phyloP scores from a whole-genome alignment of 2,329 filamentous ascomycete genomes.

The Pseudocercospora crystallina region DNA sequence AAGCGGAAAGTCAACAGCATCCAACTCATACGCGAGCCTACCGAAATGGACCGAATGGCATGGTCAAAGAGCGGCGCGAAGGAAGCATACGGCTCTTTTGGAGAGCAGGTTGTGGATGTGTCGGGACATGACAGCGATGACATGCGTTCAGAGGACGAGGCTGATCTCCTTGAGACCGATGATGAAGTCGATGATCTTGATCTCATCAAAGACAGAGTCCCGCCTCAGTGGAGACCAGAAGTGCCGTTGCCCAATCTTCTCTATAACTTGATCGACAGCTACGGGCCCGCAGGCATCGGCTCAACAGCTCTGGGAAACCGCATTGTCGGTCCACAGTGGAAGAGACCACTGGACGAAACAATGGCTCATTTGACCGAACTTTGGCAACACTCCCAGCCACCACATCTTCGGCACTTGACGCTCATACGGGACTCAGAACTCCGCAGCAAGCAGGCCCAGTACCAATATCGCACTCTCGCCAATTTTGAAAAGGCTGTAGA shows the following conservation, averaged over 20 bases:
- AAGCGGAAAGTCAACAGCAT: conserved; percentile 27
- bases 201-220: conserved; percentile 32
- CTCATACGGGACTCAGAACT: conserved; percentile 56
- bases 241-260: conserved; percentile 53
- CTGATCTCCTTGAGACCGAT: conserved; percentile 10
- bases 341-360: conserved; percentile 54
- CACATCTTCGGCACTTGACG: conserved; percentile 56
- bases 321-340: conserved; percentile 53
- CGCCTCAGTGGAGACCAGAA: conserved; percentile 58
- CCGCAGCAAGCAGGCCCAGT: conserved; percentile 49
- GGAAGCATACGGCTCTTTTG: not conserved
- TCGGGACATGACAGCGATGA: not conserved
- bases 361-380: conserved; percentile 54
- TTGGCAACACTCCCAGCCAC: conserved; percentile 60
- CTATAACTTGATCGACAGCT: conserved; percentile 48
- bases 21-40: conserved; percentile 42
- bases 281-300: conserved; percentile 52
- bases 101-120: too few relatives aligned
- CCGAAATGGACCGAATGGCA: conserved; percentile 29
- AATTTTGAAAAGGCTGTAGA: conserved; percentile 57
- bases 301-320: conserved; percentile 41
- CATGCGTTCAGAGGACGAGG: conserved; percentile 4
- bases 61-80: conserved; percentile 18
- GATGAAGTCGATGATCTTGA: conserved; percentile 21
- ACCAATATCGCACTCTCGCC: conserved; percentile 54